Conservation (phyloP, 176 grass and related monocot species). For the Triticum monococcum region DNA sequence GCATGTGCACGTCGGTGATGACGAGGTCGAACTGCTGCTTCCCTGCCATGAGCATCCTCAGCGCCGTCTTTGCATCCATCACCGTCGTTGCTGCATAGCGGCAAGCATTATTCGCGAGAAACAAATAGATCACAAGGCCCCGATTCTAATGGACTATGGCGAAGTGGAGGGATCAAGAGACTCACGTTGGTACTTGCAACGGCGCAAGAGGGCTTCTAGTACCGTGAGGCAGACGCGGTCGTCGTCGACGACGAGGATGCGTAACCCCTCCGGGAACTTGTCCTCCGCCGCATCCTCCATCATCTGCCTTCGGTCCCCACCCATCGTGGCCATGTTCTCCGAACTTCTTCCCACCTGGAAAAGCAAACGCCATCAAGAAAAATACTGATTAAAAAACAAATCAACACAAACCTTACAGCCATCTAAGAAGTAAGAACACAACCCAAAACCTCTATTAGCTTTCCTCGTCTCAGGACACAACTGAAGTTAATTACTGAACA, state of each 20-base stretch:
- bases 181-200: conserved; percentile 43
- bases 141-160: not conserved
- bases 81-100: conserved; percentile 45
- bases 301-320: not conserved
- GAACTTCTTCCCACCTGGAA: not conserved
- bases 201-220: not conserved
- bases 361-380: conserved; percentile 4
- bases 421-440: not conserved
- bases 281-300: not conserved
- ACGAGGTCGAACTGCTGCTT: conserved; percentile 51
- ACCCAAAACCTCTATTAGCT: not conserved
- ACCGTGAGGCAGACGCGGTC: conserved; percentile 4
- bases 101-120: not conserved
- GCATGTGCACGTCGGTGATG: conserved; percentile 56
- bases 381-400: not conserved
- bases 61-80: conserved; percentile 16
- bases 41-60: conserved; percentile 49
- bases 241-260: conserved; percentile 40
- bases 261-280: conserved; percentile 33
- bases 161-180: not conserved
- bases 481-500: no score
- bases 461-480: not conserved
- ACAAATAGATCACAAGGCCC: not conserved
- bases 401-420: not conserved
- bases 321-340: not conserved